Base-by-base conservation (phyloP, 2,329 filamentous ascomycete genomes). In the Cytospora paraplurivora region DNA sequence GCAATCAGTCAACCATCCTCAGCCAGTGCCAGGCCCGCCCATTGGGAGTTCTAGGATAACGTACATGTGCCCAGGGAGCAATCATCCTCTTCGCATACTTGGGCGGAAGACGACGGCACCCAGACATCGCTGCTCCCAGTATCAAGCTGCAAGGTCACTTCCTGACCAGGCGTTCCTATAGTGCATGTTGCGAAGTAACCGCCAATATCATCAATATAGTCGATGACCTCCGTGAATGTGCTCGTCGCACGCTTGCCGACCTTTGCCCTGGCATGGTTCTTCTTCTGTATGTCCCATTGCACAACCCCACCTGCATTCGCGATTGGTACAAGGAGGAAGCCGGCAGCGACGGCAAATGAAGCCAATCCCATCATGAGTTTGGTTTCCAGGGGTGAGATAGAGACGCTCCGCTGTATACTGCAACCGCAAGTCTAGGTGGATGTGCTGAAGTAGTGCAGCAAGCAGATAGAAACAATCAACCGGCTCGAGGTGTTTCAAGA, bases 71-170 rank as follows among this genome's bases (percentile, higher is more conserved):
- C 81, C 50, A 79, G 69, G 17, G 71, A 71, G 65, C 81, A 82
- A 10, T 77, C 77, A 8, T 65, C 65, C 12, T 64, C 5, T 56
- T 60, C 64, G 70, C 82, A 85, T 13, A 81, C 76, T 38, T 65
- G 66, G 1, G 79, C 74, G 6, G 61, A 56, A 63, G 69, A 72
- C 51, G 74, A 73, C 15, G 82, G 80, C 47, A 88, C 79, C 86
- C 87, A 89, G 27, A 86, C 81, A 74, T 89, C 87, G 66, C 85
- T 87, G 69, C 85, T 88, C 50, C 86, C 87, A 0, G 86, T 89
- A 73, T 89, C 86, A 52, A 89, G 77, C 71, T 87, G 84, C 59
- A 89, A 73, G 1, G 79, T 81, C 49, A 89, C 65, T 4, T 80
- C 73, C 70, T 89, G 86, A 13, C 75, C 73, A 0, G 86, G 86